phyloP scores from a whole-genome alignment of 805 yeast genomes.

The Myxozyma neglecta region DNA sequence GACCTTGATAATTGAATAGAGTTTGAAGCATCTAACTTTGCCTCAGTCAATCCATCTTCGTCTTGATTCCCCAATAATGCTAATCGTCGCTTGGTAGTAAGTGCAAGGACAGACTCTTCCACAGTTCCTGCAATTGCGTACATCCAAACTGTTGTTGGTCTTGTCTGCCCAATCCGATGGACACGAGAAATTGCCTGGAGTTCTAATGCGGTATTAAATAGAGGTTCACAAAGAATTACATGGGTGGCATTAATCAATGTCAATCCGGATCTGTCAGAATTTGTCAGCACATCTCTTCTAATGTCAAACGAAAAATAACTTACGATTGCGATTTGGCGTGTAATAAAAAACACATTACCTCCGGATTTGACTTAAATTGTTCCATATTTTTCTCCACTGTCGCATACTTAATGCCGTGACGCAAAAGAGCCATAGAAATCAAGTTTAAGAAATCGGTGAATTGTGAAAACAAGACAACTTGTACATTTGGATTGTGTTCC shows the following conservation, averaged over 20 bases:
- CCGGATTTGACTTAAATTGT: constrained; percentile 39
- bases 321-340: constrained; percentile 82
- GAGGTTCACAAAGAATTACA: constrained; percentile 88
- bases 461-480: constrained; percentile 85
- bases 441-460: constrained; percentile 75
- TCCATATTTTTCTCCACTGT: constrained; percentile 48
- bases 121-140: constrained; percentile 80
- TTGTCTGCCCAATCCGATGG: constrained; percentile 86
- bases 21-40: constrained; percentile 47
- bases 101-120: constrained; percentile 79
- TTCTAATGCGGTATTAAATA: constrained; percentile 83
- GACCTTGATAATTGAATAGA: constrained; percentile 57
- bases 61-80: constrained; percentile 27
- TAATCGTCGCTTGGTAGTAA: constrained; percentile 63
- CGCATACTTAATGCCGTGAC: constrained; percentile 56
- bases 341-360: constrained; percentile 78
- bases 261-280: constrained; percentile 58
- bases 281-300: not conserved
- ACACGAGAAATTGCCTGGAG: constrained; percentile 89
- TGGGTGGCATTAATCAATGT: constrained; percentile 91
- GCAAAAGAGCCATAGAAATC: constrained; percentile 62
- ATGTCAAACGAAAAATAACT: not conserved
- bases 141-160: constrained; percentile 87
- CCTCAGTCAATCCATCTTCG: constrained; percentile 37
- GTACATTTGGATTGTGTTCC: constrained; percentile 58